phyloP scores from a whole-genome alignment of 116 monocot genomes.

The Cymodocea nodosa region DNA sequence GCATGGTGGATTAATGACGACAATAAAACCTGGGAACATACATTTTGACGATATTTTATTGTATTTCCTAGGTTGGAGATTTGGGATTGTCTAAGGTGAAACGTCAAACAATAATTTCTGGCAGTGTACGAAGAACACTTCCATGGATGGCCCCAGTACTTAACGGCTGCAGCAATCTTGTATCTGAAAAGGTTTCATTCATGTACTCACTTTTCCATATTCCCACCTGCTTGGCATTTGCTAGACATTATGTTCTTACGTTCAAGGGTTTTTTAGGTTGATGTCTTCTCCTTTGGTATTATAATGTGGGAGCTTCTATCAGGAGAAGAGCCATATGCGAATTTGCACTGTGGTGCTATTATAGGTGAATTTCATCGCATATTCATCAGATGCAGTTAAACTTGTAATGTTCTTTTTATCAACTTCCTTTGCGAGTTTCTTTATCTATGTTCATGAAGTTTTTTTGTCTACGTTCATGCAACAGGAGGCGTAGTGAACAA shows the following conservation, averaged over 20 bases:
- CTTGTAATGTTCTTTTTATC: no score
- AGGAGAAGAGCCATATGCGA: slow-evolving; percentile 88
- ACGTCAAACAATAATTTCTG: slow-evolving; percentile 89
- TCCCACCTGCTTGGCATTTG: slow-evolving; percentile 1
- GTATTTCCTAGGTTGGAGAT: slow-evolving; percentile 59
- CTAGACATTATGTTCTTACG: neutral
- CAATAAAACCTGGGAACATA: no score
- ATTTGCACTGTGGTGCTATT: slow-evolving; percentile 89
- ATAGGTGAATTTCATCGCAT: slow-evolving; percentile 45
- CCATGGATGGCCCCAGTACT: slow-evolving; percentile 99
- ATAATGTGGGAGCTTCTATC: slow-evolving; percentile 98
- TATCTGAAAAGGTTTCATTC: slow-evolving; percentile 66
- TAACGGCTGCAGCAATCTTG: slow-evolving; percentile 71
- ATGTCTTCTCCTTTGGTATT: slow-evolving; percentile 97
- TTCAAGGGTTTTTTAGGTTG: slow-evolving; percentile 21
- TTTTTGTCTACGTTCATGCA: neutral
- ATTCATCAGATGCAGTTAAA: neutral
- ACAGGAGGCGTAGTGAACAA: slow-evolving; percentile 85
- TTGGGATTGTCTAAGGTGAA: slow-evolving; percentile 93
- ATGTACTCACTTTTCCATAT: neutral
- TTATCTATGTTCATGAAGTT: no score
- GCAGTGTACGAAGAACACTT: slow-evolving; percentile 87
- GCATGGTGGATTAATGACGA: no score
- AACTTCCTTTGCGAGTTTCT: no score
- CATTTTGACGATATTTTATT: neutral